These are phyloP conservation scores for Dictyostelium citrinum DNA, from an alignment of 78 protist genomes.

Conservation along the genomic window DNA sequence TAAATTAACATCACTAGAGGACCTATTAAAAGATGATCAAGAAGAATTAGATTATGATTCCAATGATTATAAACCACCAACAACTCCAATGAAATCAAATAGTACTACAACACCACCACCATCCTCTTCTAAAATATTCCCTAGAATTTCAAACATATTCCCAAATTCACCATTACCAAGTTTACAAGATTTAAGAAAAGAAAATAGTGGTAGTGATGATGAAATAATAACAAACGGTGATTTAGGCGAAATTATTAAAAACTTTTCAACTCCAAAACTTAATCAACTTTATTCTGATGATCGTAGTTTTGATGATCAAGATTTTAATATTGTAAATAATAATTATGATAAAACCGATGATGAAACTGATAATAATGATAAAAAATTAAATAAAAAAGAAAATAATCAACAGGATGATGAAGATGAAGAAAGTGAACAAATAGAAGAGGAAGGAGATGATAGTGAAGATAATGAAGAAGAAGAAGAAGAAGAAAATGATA, in stretches of 20 bases:
- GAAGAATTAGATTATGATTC: neutral
- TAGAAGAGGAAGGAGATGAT: neutral
- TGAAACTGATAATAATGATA: neutral
- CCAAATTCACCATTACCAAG: conserved; percentile 38
- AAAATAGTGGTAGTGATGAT: neutral
- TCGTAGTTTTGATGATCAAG: neutral
- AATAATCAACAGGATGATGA: neutral
- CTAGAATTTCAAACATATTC: neutral
- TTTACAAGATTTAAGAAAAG: neutral
- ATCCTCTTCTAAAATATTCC: neutral
- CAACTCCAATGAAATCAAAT: neutral
- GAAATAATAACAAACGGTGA: conserved; percentile 51
- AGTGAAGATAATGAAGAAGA: neutral
- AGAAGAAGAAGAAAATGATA: neutral
- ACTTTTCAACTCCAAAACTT: neutral
- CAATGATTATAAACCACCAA: neutral
- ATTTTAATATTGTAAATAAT: neutral
- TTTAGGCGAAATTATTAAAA: conserved; percentile 30
- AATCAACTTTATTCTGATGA: neutral
- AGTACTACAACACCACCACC: neutral
- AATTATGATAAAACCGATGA: neutral
- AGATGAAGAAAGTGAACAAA: neutral
- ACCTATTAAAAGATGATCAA: neutral
- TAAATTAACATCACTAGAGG: neutral
- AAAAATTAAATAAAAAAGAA: neutral